Evolutionary conservation across 441 rosid genomes (phyloP).

Genomic region (Euphorbia corollata): DNA sequence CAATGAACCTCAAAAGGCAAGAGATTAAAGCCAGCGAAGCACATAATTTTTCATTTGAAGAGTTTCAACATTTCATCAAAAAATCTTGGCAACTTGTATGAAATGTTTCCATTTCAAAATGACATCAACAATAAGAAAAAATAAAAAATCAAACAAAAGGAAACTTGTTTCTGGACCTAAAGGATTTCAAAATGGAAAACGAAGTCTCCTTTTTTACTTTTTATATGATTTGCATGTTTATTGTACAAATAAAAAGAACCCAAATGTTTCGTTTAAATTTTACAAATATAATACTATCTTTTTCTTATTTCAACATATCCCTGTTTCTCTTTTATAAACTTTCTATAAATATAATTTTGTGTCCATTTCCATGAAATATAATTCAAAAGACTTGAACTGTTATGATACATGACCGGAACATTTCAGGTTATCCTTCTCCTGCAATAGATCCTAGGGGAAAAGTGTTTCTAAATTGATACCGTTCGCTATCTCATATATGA

Average conservation of each 20-base stretch:
- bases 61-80: not conserved
- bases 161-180: not conserved
- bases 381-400: not conserved
- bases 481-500: not conserved
- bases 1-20: not conserved
- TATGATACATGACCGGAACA: not conserved
- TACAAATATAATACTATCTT: not conserved
- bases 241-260: not conserved
- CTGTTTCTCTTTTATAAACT: not conserved
- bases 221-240: not conserved
- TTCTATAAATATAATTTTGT: not conserved
- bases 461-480: not conserved
- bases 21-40: not conserved
- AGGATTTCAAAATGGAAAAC: not conserved
- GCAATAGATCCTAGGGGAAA: constrained; percentile 4
- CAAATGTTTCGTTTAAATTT: no score
- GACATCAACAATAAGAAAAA: not conserved
- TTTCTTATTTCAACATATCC: not conserved
- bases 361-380: not conserved
- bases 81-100: not conserved
- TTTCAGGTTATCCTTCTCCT: constrained; percentile 2
- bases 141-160: no score
- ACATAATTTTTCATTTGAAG: not conserved
- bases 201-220: not conserved
- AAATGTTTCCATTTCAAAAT: not conserved